Percentiles rank a stretch among this genome's conserved stretches.
phyloP scores from a whole-genome alignment of 2,329 filamentous ascomycete species.

The Colletotrichum somersetense region DNA sequence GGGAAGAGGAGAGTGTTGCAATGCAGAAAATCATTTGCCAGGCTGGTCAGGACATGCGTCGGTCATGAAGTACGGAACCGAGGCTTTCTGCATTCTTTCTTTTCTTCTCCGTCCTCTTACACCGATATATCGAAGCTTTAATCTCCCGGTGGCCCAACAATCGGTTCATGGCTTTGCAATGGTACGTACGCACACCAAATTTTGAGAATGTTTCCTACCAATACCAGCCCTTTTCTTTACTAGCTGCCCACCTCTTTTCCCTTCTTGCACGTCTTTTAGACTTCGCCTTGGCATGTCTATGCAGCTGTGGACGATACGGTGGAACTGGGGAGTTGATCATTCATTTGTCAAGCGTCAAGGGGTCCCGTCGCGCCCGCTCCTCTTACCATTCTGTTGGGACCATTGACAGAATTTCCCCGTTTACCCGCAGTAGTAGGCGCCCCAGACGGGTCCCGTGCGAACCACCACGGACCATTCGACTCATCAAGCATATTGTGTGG shows the following conservation, averaged over 20 bases:
- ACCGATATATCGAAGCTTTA: not conserved
- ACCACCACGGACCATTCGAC: not conserved
- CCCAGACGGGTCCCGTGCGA: not conserved
- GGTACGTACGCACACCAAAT: not conserved
- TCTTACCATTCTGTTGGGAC: slow-evolving; percentile 32
- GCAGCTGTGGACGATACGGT: not conserved
- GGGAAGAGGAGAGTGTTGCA: slow-evolving; percentile 1
- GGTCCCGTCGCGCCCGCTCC: slow-evolving; percentile 26
- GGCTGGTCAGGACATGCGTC: slow-evolving; percentile 22
- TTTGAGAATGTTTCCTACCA: not conserved
- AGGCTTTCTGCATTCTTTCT: not conserved
- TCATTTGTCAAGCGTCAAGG: not conserved
- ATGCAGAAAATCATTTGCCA: slow-evolving; percentile 8
- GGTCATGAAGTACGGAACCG: slow-evolving; percentile 12
- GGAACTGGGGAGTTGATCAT: not conserved
- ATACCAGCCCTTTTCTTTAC: not conserved
- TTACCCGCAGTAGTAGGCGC: not conserved
- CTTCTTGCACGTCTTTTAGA: not conserved
- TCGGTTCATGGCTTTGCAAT: not conserved
- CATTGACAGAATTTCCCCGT: not conserved
- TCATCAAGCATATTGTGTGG: not conserved
- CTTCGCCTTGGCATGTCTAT: not conserved
- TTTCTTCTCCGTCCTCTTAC: not conserved
- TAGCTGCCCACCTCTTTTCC: not conserved
- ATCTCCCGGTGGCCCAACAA: not conserved